A percentile compares a stretch with the other conserved stretches of the same genome.
phyloP scores from a whole-genome alignment of 1,284 basidiomycete genomes.

The Cryptococcus sp. region DNA sequence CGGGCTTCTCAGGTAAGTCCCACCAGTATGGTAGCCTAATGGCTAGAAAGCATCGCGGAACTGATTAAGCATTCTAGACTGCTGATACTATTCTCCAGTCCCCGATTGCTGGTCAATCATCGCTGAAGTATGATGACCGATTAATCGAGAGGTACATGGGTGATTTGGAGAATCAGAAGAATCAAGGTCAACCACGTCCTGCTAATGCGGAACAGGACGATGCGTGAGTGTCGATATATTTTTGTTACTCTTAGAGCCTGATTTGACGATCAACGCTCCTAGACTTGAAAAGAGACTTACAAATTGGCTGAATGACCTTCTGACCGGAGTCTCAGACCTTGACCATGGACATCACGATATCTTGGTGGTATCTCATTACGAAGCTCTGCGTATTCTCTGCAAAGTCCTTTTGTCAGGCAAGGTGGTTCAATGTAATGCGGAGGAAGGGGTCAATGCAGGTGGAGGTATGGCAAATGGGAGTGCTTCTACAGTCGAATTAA shows the following conservation, averaged over 20 bases:
- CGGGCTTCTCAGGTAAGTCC: not conserved
- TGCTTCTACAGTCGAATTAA: not conserved
- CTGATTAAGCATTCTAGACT: too few species aligned
- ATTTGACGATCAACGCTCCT: too few species aligned
- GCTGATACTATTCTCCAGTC: too few species aligned
- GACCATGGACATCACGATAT: not conserved
- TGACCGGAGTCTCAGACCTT: not conserved
- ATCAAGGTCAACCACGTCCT: too few species aligned
- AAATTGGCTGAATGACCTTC: not conserved
- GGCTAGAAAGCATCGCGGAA: too few species aligned
- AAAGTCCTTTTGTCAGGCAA: not conserved
- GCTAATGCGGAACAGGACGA: too few species aligned
- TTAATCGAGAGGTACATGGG: too few species aligned
- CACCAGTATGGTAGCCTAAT: too few species aligned
- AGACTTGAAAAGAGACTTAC: too few species aligned
- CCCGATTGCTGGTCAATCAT: too few species aligned
- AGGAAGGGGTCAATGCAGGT: not conserved
- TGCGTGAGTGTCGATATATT: not conserved
- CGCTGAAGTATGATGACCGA: too few species aligned
- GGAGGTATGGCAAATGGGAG: not conserved
- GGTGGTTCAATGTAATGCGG: not conserved
- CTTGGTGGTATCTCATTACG: not conserved
- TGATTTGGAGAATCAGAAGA: too few species aligned
- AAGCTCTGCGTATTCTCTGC: not conserved
- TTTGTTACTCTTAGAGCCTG: not conserved